phyloP scores from a whole-genome alignment of 2,329 filamentous ascomycete species.

The Nannizziopsis barbatae region DNA sequence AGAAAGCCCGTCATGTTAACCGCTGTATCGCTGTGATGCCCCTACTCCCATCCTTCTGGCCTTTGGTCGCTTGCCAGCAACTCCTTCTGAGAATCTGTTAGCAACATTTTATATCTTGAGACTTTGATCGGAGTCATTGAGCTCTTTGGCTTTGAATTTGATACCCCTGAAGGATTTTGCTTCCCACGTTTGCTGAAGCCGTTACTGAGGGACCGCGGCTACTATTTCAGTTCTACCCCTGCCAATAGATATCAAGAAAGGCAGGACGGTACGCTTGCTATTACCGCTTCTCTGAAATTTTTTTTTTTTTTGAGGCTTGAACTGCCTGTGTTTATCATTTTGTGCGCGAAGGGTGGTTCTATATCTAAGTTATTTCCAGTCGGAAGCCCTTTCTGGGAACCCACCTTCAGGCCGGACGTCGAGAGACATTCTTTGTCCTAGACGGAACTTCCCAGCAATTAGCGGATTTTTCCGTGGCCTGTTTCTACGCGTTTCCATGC shows the following conservation, averaged over 20 bases:
- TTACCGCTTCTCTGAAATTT: no score
- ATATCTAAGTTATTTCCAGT: no score
- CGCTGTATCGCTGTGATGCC: conserved; percentile 1
- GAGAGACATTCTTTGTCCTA: no score
- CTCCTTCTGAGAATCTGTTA: not conserved
- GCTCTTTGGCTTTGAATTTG: not conserved
- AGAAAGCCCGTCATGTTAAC: not conserved
- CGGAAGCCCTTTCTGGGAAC: no score
- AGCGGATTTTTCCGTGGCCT: not conserved
- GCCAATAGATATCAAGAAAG: no score
- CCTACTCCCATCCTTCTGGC: not conserved
- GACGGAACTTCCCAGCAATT: no score
- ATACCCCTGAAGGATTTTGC: conserved; percentile 1
- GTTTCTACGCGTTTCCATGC: not conserved
- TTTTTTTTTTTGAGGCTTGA: no score
- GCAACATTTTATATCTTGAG: not conserved
- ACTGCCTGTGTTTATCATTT: no score
- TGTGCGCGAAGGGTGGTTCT: no score
- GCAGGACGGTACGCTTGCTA: no score
- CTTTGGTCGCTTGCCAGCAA: not conserved
- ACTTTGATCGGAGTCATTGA: not conserved
- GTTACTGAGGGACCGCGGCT: not conserved
- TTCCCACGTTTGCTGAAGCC: not conserved
- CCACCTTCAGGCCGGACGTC: no score
- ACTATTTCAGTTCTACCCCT: not conserved